Conservation (phyloP, 805 yeast species). For the Blastobotrys mokoenaii region DNA sequence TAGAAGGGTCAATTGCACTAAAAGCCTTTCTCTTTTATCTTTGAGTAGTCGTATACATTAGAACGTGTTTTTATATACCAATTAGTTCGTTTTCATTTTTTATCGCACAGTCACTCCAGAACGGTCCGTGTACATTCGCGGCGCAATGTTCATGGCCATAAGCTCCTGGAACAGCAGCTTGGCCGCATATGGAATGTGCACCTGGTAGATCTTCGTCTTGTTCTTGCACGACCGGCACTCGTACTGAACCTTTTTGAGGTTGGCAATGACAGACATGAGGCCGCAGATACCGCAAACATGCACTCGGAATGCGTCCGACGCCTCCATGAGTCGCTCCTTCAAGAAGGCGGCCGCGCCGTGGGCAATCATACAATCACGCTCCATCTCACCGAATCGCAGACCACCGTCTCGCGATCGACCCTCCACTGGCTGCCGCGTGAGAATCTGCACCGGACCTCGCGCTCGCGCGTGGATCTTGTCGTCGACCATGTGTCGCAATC, state of each 20-base stretch:
- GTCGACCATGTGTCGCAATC: constrained; percentile 98
- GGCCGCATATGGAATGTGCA: constrained; percentile 97
- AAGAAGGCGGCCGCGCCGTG: constrained; percentile 99
- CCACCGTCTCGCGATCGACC: constrained; percentile 99
- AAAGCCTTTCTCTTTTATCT: too few relatives aligned
- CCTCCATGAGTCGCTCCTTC: constrained; percentile 97
- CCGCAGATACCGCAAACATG: constrained; percentile 99
- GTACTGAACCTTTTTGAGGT: constrained; percentile 92
- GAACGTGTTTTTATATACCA: constrained; percentile 3
- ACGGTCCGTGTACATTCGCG: constrained; percentile 92
- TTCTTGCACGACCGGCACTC: constrained; percentile 98
- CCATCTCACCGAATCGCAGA: constrained; percentile 98
- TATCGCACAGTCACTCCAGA: constrained; percentile 39
- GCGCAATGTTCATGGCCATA: constrained; percentile 99
- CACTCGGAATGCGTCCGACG: constrained; percentile 97
- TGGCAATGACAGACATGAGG: constrained; percentile 94
- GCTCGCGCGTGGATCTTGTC: constrained; percentile 99
- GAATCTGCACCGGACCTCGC: constrained; percentile 95
- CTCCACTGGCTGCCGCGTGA: constrained; percentile 97
- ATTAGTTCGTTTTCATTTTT: constrained; percentile 1
- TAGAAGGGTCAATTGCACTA: too few relatives aligned
- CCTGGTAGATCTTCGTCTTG: constrained; percentile 95
- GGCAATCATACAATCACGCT: constrained; percentile 99
- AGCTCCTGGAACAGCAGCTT: constrained; percentile 95
- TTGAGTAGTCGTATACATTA: too few relatives aligned